phyloP scores from a whole-genome alignment of 805 yeast species.

The Lipomyces yamanashiensis region DNA sequence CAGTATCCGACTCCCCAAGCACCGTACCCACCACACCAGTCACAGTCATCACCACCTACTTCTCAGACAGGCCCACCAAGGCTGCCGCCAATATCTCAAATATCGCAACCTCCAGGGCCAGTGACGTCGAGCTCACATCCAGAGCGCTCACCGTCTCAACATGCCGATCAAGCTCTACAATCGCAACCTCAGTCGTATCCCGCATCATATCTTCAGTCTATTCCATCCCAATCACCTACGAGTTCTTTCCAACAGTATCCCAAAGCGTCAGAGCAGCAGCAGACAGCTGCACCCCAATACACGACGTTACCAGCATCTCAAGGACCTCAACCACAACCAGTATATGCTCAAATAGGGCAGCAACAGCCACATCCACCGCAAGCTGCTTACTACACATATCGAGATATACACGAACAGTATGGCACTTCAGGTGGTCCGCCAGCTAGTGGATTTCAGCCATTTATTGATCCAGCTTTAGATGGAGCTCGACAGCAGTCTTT shows the following conservation, averaged over 20 bases:
- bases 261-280: neutral
- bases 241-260: neutral
- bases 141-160: neutral
- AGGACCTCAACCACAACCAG: neutral
- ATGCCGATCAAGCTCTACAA: neutral
- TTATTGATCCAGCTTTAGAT: constrained; percentile 28
- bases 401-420: constrained; percentile 15
- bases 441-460: constrained; percentile 15
- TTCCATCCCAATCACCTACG: neutral
- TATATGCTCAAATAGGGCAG: neutral
- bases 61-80: constrained; percentile 7
- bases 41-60: neutral
- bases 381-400: constrained; percentile 10
- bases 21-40: neutral
- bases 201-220: constrained; percentile 3
- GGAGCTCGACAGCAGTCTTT: constrained; percentile 14
- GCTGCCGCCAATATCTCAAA: constrained; percentile 31
- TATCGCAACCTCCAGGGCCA: constrained; percentile 16
- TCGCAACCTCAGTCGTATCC: constrained; percentile 4
- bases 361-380: constrained; percentile 1
- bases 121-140: constrained; percentile 4
- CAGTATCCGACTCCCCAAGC: neutral
- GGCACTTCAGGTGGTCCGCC: constrained; percentile 2
- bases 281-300: neutral
- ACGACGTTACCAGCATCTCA: neutral